Evolutionary conservation across 495 filamentous ascomycete genomes (phyloP).

Genomic region (Xylaria palmicola): DNA sequence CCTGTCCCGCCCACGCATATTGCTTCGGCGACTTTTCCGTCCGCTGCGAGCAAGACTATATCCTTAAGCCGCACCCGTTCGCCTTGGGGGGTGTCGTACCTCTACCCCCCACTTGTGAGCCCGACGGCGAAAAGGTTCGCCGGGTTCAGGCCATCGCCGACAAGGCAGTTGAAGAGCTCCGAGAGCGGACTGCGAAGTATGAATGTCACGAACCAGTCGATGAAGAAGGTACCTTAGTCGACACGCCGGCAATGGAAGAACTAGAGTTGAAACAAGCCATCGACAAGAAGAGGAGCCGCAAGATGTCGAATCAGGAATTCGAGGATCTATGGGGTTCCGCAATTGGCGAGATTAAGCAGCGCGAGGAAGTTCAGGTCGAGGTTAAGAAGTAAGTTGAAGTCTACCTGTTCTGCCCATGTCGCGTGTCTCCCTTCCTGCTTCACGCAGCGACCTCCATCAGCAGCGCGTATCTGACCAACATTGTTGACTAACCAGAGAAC

Average conservation of each 20-base stretch:
- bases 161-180: constrained; percentile 80
- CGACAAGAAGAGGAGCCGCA: constrained; percentile 67
- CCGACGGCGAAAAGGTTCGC: constrained; percentile 88
- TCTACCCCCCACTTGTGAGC: constrained; percentile 88
- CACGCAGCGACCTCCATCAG: constrained; percentile 3
- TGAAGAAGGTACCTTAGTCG: constrained; percentile 55
- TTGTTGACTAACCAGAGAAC: constrained; percentile 76
- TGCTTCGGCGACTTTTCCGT: constrained; percentile 77
- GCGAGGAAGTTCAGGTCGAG: constrained; percentile 76
- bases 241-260: constrained; percentile 67
- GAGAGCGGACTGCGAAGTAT: constrained; percentile 80
- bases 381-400: constrained; percentile 70
- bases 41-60: constrained; percentile 81
- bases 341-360: constrained; percentile 75
- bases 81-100: constrained; percentile 79
- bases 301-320: constrained; percentile 83
- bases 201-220: constrained; percentile 81
- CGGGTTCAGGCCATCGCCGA: constrained; percentile 84
- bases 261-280: constrained; percentile 74
- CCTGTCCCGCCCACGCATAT: constrained; percentile 86
- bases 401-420: background rate
- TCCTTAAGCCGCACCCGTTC: constrained; percentile 81
- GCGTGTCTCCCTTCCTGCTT: constrained; percentile 6
- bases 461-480: constrained; percentile 28
- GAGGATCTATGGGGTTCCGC: constrained; percentile 88